Evolutionary conservation across 352 stramenopile species (phyloP).

Genomic region (Aphanomyces cochlioides): DNA sequence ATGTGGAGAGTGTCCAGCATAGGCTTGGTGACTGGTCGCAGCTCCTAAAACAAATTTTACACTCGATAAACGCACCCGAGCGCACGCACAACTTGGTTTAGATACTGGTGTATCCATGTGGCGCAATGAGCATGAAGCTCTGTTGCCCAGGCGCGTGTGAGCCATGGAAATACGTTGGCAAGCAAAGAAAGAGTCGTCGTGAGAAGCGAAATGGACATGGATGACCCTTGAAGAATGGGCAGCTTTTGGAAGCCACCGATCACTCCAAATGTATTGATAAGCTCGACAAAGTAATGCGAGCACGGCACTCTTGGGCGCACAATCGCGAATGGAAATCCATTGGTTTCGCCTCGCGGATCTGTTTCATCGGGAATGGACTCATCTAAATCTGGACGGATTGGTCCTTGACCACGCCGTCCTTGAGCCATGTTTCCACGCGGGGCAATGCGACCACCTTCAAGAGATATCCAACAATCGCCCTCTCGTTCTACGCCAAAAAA

Average conservation of each 20-base stretch:
- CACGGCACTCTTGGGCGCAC: conserved; percentile 15
- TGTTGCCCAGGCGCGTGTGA: conserved; percentile 6
- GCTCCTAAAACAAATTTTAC: conserved; percentile 15
- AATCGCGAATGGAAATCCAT: conserved; percentile 3
- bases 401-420: conserved; percentile 11
- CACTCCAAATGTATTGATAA: conserved; percentile 26
- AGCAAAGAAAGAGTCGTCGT: conserved; percentile 17
- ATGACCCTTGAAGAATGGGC: background rate
- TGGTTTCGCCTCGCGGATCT: background rate
- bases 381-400: conserved; percentile 21
- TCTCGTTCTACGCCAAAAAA: conserved; percentile 14
- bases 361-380: conserved; percentile 18
- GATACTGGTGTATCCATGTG: background rate
- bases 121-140: conserved; percentile 6
- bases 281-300: conserved; percentile 20
- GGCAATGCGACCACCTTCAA: conserved; percentile 2
- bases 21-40: conserved; percentile 21
- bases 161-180: conserved; percentile 22
- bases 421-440: conserved; percentile 7
- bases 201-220: conserved; percentile 1
- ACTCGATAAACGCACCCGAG: background rate
- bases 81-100: background rate
- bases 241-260: conserved; percentile 28
- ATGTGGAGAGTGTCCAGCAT: conserved; percentile 29
- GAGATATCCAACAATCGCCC: conserved; percentile 16